Base-by-base conservation (phyloP, 495 filamentous ascomycete genomes). In the Symbiotaphrina buchneri region DNA sequence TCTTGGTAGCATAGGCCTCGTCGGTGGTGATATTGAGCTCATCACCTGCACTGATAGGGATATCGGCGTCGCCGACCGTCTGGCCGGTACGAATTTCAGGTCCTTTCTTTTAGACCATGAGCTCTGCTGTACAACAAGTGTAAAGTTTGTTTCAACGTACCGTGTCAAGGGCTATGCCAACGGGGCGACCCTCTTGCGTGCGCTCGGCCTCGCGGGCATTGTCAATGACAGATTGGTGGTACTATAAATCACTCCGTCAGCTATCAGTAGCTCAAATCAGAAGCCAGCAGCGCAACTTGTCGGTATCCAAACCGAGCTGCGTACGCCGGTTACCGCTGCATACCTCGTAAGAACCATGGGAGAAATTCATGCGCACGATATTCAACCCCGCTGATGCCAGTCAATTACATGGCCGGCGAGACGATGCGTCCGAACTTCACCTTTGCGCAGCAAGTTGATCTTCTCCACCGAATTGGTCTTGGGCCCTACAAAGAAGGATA, bases 361-460 rank as follows among this genome's bases (percentile, higher is more conserved):
- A 94, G 54, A 95, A 97, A 70, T 97, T 97, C 83, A 93, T 90
- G 52, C 87, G 90, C 39, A 94, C 87, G 38, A 97, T 82, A 54
- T 94, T 94, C 39, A 94, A 70, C 52, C 87, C 87, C 39, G 71
- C 73, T 73, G 37, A 39, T 30, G 30, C 8, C 22, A 33, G 38
- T 22, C 11, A 25, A 10, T 16, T 29, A 14, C 13, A 3, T 26
- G 15, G 21, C 21, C 11, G 18, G 20, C 13, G 31, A n/a, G n/a
- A n/a, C n/a, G n/a, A n/a, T n/a, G n/a, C n/a, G n/a, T n/a, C n/a
- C n/a, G n/a, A 10, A 15, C 32, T 47, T 28, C 57, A 68, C 68
- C 62, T 43, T 59, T 70, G 49, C 84, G 79, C 42, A 97, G 74
- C 50, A 71, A 59, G 53, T 94, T 93, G 58, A 97, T 90, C 48